These are phyloP conservation scores for Fomitopsis pulvina DNA, from an alignment of 768 basidiomycete species.

Conservation along the genomic window DNA sequence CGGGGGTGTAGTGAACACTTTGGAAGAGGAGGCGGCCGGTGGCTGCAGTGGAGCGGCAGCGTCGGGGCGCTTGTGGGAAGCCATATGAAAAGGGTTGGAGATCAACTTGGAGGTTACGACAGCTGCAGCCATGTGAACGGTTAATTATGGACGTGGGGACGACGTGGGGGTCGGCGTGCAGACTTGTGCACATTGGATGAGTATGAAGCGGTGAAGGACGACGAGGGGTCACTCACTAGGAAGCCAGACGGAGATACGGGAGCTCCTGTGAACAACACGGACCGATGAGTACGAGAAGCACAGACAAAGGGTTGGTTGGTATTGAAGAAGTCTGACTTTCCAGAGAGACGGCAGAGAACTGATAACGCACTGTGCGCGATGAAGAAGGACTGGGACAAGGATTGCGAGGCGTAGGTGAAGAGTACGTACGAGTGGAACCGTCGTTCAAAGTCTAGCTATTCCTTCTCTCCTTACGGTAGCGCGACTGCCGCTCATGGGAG, in stretches of 20 bases:
- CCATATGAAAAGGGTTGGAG: slow-evolving; percentile 41
- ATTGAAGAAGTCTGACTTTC: neutral
- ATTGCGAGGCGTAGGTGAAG: slow-evolving; percentile 8
- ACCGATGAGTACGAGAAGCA: slow-evolving; percentile 13
- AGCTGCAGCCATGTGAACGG: slow-evolving; percentile 38
- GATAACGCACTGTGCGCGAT: slow-evolving; percentile 1
- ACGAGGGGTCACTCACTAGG: slow-evolving; percentile 9
- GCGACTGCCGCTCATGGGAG: neutral
- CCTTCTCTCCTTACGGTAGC: neutral
- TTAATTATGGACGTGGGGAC: slow-evolving; percentile 3
- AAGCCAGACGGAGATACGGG: slow-evolving; percentile 4
- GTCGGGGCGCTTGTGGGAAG: slow-evolving; percentile 25
- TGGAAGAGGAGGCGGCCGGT: slow-evolving; percentile 26
- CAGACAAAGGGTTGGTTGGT: neutral
- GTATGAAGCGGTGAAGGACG: slow-evolving; percentile 1
- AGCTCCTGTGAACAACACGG: slow-evolving; percentile 7
- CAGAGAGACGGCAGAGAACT: neutral
- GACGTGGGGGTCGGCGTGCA: slow-evolving; percentile 11
- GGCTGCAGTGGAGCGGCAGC: slow-evolving; percentile 26
- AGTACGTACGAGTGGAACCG: slow-evolving; percentile 10
- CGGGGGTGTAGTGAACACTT: slow-evolving; percentile 22
- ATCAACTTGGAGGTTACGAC: slow-evolving; percentile 32
- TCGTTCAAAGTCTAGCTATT: slow-evolving; percentile 11
- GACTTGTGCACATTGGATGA: slow-evolving; percentile 6
- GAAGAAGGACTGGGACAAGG: slow-evolving; percentile 10